Base-by-base conservation (phyloP, 306 rosid species). In the Casuarina equisetifolia region DNA sequence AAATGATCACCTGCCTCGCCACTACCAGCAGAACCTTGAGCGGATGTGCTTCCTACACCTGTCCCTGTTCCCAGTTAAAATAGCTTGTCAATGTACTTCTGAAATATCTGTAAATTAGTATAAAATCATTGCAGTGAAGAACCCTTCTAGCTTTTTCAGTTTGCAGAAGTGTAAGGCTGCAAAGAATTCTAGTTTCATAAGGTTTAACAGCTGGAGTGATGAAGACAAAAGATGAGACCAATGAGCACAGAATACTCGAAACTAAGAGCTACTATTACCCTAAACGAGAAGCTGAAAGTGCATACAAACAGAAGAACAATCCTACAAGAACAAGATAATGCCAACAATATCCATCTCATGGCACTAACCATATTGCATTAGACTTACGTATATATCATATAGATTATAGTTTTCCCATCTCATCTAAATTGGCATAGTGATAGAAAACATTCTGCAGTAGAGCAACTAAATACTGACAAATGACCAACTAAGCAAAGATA, bases 21-120 rank as follows among this genome's bases (percentile, higher is more conserved):
- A 74, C 77, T 85, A 68, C 84, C 88, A 79, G 3, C 82, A 40
- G 88, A 85, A 68, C 89, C 88, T 73, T 92, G 93, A 78, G 83
- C 69, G 51, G 84, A 53, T 36, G 88, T 40, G 76, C 82, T 85
- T 86, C 90, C 85, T 13, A 55, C 74, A 75, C 91, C 86, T 15
- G 91, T 70, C 68, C 88, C 85, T 82, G 86, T 72, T 76, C 44
- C 75, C 82, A 76, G 68, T 61, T 76, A 39, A 51, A 85, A 84
- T 48, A 39, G 76, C 61, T 39, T 76, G 45, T 69, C 74, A 80
- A 35, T 42, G 48, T 25, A 20, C 67, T 48, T 48, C 15, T 32
- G 32, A 10, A 74, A 16, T 16, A 43, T 49, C 38, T 32, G 52
- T 5, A 9, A 17, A 17, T 9, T 9, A 42, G 71, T 38, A 13